A percentile compares a stretch with the other conserved stretches of the same genome.
Evolutionary conservation across 441 rosid genomes (phyloP).

Genomic region (Corymbia citriodora): DNA sequence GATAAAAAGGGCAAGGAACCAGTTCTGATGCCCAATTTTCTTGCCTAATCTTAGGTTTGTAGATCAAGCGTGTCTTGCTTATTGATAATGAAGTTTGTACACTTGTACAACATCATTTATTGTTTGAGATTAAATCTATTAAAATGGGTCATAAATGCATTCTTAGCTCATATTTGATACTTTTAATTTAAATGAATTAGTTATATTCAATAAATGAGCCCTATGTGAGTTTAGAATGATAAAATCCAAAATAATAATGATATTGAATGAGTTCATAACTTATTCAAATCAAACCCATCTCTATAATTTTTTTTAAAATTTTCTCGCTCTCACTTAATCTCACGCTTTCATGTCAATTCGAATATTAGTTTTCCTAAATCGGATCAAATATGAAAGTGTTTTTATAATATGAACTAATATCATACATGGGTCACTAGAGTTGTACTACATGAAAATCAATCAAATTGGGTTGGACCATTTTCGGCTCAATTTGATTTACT

Average conservation of each 20-base stretch:
- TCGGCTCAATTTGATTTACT: neutral
- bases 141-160: neutral
- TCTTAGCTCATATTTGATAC: neutral
- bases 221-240: neutral
- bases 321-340: no score
- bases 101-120: fast-evolving
- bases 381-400: no score
- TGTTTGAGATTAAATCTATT: fast-evolving
- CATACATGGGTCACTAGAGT: no score
- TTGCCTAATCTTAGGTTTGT: neutral
- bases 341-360: no score
- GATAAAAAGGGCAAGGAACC: neutral
- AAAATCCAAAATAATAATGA: no score
- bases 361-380: no score
- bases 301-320: no score
- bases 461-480: neutral
- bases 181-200: neutral
- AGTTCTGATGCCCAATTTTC: neutral
- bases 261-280: no score
- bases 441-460: neutral
- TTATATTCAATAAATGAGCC: neutral
- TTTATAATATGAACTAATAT: no score
- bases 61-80: neutral
- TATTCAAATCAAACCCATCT: no score
- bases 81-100: neutral